Evolutionary conservation across 768 basidiomycete species (phyloP).

Genomic region (Hericium rajendrae): DNA sequence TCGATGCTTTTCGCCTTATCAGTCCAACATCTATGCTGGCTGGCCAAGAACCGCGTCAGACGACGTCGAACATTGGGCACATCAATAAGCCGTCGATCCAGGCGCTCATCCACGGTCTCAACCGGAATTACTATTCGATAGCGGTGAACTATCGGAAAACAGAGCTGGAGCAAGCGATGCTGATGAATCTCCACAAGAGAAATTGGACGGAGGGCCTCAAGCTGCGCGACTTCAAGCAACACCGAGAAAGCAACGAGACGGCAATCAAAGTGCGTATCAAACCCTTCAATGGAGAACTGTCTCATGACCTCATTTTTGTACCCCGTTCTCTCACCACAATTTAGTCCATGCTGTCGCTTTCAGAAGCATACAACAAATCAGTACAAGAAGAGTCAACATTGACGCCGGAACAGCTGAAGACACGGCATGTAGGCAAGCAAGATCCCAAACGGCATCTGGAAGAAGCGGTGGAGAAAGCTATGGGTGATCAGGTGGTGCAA

Average conservation of each 20-base stretch:
- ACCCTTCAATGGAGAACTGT: constrained; percentile 7
- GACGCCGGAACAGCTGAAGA: constrained; percentile 88
- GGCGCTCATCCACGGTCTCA: constrained; percentile 93
- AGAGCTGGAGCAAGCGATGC: constrained; percentile 95
- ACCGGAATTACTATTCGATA: constrained; percentile 96
- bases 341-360: constrained; percentile 88
- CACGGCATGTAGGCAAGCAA: constrained; percentile 94
- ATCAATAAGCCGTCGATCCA: constrained; percentile 99
- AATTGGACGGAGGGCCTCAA: constrained; percentile 98
- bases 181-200: constrained; percentile 97
- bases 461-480: constrained; percentile 95
- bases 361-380: constrained; percentile 93
- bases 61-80: constrained; percentile 96
- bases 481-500: constrained; percentile 96
- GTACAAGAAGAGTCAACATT: constrained; percentile 98
- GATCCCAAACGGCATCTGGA: constrained; percentile 98
- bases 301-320: neutral
- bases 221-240: constrained; percentile 79
- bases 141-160: constrained; percentile 98
- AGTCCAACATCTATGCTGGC: constrained; percentile 82
- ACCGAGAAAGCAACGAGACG: constrained; percentile 85
- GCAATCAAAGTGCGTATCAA: constrained; percentile 74
- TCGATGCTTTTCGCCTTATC: constrained; percentile 97
- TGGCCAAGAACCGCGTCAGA: constrained; percentile 93
- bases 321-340: neutral